Percentiles rank a stretch among this genome's conserved stretches.
Evolutionary conservation across 441 rosid genomes (phyloP).

Genomic region (Mallotus repandus): DNA sequence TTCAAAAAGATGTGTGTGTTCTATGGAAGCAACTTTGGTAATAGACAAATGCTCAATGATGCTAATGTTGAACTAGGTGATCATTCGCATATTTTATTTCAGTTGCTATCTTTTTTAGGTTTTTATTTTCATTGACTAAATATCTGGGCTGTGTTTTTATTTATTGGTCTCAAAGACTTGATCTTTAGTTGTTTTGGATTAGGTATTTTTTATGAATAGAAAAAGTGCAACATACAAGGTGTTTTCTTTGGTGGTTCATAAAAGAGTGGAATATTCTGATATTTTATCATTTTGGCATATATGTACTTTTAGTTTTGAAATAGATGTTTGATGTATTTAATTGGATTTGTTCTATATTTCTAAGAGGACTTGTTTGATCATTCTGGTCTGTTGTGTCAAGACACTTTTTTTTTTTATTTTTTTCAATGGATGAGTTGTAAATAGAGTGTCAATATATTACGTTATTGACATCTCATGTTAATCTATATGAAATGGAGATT

Average conservation of each 20-base stretch:
- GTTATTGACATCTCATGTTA: no score
- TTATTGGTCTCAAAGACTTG: neutral
- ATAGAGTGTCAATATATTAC: no score
- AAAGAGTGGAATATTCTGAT: constrained; percentile 5
- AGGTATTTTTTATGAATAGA: no score
- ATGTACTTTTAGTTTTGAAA: no score
- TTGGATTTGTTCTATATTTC: no score
- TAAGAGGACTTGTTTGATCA: no score
- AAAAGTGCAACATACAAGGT: neutral
- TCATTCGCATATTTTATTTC: constrained; percentile 61
- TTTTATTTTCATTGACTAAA: constrained; percentile 13
- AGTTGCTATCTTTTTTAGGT: constrained; percentile 10
- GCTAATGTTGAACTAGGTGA: constrained; percentile 89
- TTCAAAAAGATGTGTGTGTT: constrained; percentile 82
- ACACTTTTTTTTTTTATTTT: no score
- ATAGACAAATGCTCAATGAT: constrained; percentile 70
- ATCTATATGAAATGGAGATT: no score
- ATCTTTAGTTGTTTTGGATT: no score
- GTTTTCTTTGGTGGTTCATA: neutral
- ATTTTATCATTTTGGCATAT: neutral
- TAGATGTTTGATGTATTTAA: no score
- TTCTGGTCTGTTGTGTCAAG: no score
- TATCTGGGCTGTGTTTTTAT: neutral
- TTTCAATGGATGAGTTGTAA: no score
- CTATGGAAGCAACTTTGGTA: constrained; percentile 88